A percentile compares a stretch with the other conserved stretches of the same genome.
Evolutionary conservation across 73 alveolate genomes (phyloP).

Genomic region (Paramecium primaurelia): DNA sequence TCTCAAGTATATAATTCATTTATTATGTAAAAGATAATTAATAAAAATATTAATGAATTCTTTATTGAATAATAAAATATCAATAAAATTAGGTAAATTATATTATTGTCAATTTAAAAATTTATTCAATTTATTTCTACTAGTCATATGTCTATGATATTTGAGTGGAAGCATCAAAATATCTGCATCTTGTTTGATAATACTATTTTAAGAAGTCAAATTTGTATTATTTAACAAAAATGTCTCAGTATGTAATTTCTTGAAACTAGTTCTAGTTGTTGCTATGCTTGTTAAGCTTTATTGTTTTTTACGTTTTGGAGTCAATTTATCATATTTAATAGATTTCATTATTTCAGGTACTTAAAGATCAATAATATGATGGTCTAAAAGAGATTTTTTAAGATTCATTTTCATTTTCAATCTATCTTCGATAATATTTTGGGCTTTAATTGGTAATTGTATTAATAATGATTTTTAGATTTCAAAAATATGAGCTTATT

Average conservation of each 20-base stretch:
- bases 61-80: neutral
- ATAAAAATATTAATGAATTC: neutral
- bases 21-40: neutral
- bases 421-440: neutral
- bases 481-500: neutral
- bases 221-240: neutral
- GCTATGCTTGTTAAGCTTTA: neutral
- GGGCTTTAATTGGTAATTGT: neutral
- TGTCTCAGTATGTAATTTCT: neutral
- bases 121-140: neutral
- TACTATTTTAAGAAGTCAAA: slow-evolving; percentile 17
- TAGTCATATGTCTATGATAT: neutral
- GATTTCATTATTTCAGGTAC: neutral
- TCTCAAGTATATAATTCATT: neutral
- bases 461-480: neutral
- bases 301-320: neutral
- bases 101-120: neutral
- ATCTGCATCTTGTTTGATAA: neutral
- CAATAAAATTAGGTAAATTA: too few relatives aligned
- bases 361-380: neutral
- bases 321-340: neutral
- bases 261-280: neutral
- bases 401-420: neutral
- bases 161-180: neutral
- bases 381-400: neutral